Conservation (phyloP, 257 asterid genomes). For the Sherardia arvensis region DNA sequence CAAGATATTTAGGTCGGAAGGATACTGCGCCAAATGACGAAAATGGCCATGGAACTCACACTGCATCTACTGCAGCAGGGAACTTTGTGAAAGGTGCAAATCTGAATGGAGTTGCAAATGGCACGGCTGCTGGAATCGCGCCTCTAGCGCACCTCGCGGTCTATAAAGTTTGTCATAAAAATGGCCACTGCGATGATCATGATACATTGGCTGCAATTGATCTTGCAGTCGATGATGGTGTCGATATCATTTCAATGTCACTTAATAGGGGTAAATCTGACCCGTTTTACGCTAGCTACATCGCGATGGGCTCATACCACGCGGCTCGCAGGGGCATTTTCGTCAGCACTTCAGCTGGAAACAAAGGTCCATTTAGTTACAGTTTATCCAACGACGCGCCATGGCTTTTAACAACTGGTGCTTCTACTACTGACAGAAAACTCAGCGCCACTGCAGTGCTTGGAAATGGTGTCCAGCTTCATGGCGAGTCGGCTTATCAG, state of each 20-base stretch:
- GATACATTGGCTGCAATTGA: slow-evolving; percentile 7
- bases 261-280: not conserved
- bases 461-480: slow-evolving; percentile 4
- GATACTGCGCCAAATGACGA: not conserved
- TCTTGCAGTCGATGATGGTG: slow-evolving; percentile 8
- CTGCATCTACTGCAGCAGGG: slow-evolving; percentile 11
- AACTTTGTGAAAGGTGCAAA: slow-evolving; percentile 11
- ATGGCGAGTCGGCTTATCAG: slow-evolving; percentile 4
- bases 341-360: slow-evolving; percentile 14
- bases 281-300: not conserved
- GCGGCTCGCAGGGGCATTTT: slow-evolving; percentile 14
- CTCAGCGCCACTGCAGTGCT: slow-evolving; percentile 10
- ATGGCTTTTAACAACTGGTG: slow-evolving; percentile 14
- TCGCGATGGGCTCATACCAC: slow-evolving; percentile 11
- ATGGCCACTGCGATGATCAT: not conserved
- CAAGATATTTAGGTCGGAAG: not conserved
- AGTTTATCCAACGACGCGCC: slow-evolving; percentile 10
- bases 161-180: slow-evolving; percentile 8
- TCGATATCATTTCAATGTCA: slow-evolving; percentile 11
- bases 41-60: slow-evolving; percentile 9
- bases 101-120: slow-evolving; percentile 12
- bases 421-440: slow-evolving; percentile 4
- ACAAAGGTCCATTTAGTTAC: not conserved
- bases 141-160: slow-evolving; percentile 15
- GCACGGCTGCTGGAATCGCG: slow-evolving; percentile 12